phyloP scores from a whole-genome alignment of 306 rosid genomes.

The Spatholobus suberectus region DNA sequence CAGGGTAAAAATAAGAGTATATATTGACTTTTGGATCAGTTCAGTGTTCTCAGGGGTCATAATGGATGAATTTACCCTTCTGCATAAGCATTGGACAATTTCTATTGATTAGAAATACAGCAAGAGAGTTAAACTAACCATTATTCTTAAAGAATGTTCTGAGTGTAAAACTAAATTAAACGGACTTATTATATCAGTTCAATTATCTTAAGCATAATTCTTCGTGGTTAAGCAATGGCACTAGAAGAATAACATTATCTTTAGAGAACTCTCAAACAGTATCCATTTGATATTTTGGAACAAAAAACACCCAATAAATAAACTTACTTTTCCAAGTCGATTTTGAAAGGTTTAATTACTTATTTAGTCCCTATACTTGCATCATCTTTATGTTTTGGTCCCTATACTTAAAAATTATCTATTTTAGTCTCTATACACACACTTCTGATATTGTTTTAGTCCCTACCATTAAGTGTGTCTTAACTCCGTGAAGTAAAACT shows the following conservation, averaged over 20 bases:
- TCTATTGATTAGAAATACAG: background rate
- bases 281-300: background rate
- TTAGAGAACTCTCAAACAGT: background rate
- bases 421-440: too few relatives aligned
- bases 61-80: slow-evolving; percentile 71
- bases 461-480: too few relatives aligned
- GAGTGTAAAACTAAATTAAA: slow-evolving; percentile 13
- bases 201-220: background rate
- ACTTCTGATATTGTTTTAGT: too few relatives aligned
- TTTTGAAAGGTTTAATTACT: too few relatives aligned
- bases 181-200: slow-evolving; percentile 1
- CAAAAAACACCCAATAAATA: background rate
- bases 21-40: slow-evolving; percentile 79
- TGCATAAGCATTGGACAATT: slow-evolving; percentile 32
- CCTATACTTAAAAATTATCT: too few relatives aligned
- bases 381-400: too few relatives aligned
- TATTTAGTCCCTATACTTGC: too few relatives aligned
- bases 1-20: slow-evolving; percentile 78
- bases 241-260: background rate
- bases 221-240: background rate
- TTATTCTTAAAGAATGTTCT: slow-evolving; percentile 1
- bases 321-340: background rate
- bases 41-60: slow-evolving; percentile 92
- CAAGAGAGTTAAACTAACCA: background rate
- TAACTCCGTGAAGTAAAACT: too few relatives aligned